phyloP scores from a whole-genome alignment of 768 basidiomycete species.

The Rhodosporidiobolus sp. region DNA sequence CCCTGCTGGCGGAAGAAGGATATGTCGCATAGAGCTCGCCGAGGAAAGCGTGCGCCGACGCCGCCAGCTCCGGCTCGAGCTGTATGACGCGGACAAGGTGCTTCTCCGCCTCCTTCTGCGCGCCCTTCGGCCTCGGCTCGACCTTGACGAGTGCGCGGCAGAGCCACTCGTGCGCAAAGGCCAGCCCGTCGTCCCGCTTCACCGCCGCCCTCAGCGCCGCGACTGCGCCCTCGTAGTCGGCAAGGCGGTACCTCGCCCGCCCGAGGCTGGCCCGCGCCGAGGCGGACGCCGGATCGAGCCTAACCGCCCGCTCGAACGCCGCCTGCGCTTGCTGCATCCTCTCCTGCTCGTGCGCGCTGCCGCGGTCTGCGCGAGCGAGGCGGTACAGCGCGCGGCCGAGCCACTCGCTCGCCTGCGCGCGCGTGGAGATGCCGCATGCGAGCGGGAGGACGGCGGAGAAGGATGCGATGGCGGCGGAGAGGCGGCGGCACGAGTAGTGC shows the following conservation, averaged over 20 bases:
- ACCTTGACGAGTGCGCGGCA: constrained; percentile 11
- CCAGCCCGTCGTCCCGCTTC: constrained; percentile 13
- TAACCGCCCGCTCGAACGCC: constrained; percentile 19
- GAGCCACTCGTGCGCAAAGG: constrained; percentile 31
- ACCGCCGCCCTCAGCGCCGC: constrained; percentile 12
- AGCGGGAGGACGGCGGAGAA: background rate
- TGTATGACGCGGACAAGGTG: constrained; percentile 19
- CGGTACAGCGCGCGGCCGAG: constrained; percentile 20
- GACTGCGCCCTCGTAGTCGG: constrained; percentile 13
- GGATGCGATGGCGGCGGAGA: background rate
- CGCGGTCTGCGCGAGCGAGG: constrained; percentile 2
- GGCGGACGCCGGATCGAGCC: constrained; percentile 10
- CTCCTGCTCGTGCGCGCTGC: background rate
- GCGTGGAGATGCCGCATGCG: constrained; percentile 5
- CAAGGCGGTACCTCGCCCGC: constrained; percentile 1
- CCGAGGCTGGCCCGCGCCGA: constrained; percentile 20
- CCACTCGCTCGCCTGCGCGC: constrained; percentile 21
- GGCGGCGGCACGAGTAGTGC: background rate
- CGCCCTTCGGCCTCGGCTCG: background rate
- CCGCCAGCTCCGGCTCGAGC: constrained; percentile 4
- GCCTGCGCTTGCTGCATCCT: background rate
- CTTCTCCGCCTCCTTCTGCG: background rate
- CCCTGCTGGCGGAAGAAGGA: no score
- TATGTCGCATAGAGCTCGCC: constrained; percentile 27
- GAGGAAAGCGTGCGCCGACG: constrained; percentile 26